Conservation (phyloP, 306 rosid genomes). For the Sicyos baderoa region DNA sequence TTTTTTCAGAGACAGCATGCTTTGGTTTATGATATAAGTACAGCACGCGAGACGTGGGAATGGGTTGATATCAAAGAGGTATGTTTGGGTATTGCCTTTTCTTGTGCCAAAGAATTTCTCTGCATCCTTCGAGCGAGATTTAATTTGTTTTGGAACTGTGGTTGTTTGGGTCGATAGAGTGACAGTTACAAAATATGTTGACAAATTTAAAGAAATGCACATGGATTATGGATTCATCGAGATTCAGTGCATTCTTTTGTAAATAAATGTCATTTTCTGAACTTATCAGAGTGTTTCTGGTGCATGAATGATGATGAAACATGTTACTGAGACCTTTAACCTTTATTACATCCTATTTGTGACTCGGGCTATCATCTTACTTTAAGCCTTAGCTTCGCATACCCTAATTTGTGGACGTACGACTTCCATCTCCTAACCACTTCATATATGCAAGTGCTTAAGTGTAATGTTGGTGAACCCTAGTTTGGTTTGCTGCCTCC, state of each 20-base stretch:
- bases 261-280: neutral
- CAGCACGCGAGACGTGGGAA: constrained; percentile 50
- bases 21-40: constrained; percentile 46
- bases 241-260: neutral
- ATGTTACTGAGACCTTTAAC: constrained; percentile 6
- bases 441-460: too few species aligned
- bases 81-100: constrained; percentile 7
- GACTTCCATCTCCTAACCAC: neutral
- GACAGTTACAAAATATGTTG: neutral
- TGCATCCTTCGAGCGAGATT: neutral
- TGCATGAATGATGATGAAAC: constrained; percentile 1
- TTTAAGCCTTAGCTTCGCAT: neutral
- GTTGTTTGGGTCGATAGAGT: neutral
- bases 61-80: constrained; percentile 58
- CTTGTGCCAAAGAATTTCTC: neutral
- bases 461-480: neutral
- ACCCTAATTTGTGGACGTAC: neutral
- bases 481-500: neutral
- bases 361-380: neutral
- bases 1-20: constrained; percentile 46
- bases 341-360: neutral
- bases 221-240: neutral
- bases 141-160: neutral
- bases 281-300: neutral
- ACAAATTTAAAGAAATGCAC: neutral